These are phyloP conservation scores for Apiospora saccharicola DNA, from an alignment of 2,329 filamentous ascomycete species.

Conservation along the genomic window DNA sequence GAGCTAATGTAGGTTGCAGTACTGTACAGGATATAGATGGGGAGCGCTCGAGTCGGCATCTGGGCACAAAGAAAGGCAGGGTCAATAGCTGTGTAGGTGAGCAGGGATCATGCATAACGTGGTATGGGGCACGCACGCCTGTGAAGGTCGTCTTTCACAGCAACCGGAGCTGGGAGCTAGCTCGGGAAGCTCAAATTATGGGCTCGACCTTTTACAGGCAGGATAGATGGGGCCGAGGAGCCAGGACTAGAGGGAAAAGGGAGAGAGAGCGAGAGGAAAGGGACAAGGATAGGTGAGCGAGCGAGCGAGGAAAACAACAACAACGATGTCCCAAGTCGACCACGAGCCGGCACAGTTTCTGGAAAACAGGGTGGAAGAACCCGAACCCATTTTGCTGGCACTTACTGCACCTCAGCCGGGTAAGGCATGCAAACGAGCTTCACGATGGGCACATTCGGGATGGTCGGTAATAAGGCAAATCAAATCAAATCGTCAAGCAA, in stretches of 20 bases:
- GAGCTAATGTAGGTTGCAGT: constrained; percentile 13
- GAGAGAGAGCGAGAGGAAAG: neutral
- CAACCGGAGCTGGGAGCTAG: constrained; percentile 19
- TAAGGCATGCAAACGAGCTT: neutral
- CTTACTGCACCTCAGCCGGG: neutral
- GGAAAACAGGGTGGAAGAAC: constrained; percentile 14
- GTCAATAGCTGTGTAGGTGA: neutral
- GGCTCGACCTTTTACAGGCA: constrained; percentile 7
- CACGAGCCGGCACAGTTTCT: neutral
- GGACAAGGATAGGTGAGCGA: neutral
- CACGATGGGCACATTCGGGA: constrained; percentile 14
- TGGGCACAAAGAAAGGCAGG: constrained; percentile 7
- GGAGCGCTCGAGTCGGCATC: constrained; percentile 10
- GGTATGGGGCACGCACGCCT: constrained; percentile 6
- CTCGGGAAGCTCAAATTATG: constrained; percentile 21
- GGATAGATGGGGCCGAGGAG: constrained; percentile 5
- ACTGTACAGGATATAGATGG: constrained; percentile 16
- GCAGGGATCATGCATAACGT: constrained; percentile 8
- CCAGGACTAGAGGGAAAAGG: constrained; percentile 6
- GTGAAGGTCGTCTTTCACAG: neutral
- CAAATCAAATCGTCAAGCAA: neutral
- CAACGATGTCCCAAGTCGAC: neutral
- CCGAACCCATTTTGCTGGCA: neutral
- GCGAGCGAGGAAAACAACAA: constrained; percentile 7
- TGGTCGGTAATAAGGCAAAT: constrained; percentile 3